Conservation (phyloP, 495 filamentous ascomycete species). For the Podospora pseudoanserina region DNA sequence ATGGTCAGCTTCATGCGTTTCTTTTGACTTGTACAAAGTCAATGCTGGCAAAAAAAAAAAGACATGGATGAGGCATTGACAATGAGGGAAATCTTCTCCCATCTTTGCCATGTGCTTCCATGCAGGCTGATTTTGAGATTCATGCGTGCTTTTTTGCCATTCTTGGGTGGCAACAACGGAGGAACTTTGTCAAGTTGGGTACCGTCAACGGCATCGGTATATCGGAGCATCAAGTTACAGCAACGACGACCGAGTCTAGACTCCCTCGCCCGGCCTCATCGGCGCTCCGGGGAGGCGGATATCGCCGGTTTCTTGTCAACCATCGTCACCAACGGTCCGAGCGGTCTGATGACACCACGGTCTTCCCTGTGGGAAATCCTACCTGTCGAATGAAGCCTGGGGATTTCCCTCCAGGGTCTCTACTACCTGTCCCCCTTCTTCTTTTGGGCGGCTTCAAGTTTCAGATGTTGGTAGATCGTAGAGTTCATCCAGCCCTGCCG, state of each 20-base stretch:
- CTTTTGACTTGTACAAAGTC: background rate
- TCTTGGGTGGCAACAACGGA: background rate
- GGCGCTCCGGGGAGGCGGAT: background rate
- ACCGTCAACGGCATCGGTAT: background rate
- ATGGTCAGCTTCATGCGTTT: background rate
- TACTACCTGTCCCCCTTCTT: background rate
- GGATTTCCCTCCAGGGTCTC: background rate
- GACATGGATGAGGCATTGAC: background rate
- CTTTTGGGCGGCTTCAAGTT: background rate
- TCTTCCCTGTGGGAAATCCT: background rate
- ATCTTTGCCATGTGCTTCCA: background rate
- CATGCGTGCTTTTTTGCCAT: background rate
- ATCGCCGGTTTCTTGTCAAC: background rate
- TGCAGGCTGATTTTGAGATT: background rate
- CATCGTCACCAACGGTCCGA: background rate
- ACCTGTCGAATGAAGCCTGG: background rate
- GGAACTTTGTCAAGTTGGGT: background rate
- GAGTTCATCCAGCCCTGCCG: background rate
- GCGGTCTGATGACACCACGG: background rate
- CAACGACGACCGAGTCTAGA: too few species aligned
- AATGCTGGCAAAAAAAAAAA: background rate
- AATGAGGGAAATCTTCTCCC: background rate
- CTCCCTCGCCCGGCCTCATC: background rate
- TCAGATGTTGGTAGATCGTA: background rate
- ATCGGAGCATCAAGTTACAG: too few species aligned